phyloP scores from a whole-genome alignment of 2,329 filamentous ascomycete species.

The Colletotrichum musicola region DNA sequence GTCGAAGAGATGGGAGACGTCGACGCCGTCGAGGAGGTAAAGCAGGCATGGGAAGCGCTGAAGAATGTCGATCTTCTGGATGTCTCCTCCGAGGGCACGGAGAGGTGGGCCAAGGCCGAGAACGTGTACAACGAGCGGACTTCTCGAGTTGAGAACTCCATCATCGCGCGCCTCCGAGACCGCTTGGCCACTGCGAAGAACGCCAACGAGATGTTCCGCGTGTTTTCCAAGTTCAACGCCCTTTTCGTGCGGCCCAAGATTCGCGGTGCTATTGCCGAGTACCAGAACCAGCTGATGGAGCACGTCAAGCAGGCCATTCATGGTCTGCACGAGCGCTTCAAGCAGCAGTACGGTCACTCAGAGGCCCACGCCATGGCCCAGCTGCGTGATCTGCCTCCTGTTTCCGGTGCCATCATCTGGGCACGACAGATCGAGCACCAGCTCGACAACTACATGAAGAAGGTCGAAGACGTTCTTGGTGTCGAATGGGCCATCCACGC shows the following conservation, averaged over 20 bases:
- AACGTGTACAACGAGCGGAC: slow-evolving; percentile 98
- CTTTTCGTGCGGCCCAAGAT: slow-evolving; percentile 99
- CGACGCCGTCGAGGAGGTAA: slow-evolving; percentile 95
- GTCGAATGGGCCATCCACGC: slow-evolving; percentile 94
- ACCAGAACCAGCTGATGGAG: slow-evolving; percentile 97
- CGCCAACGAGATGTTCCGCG: slow-evolving; percentile 99
- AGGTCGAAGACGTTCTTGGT: slow-evolving; percentile 97
- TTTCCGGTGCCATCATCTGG: slow-evolving; percentile 98
- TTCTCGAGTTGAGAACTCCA: slow-evolving; percentile 97
- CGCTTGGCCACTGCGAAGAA: slow-evolving; percentile 95
- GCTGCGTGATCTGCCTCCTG: slow-evolving; percentile 92
- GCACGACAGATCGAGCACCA: slow-evolving; percentile 97
- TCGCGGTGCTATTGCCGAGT: slow-evolving; percentile 95
- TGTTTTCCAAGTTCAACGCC: slow-evolving; percentile 99
- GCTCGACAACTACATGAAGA: slow-evolving; percentile 96
- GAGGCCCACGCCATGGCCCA: slow-evolving; percentile 99
- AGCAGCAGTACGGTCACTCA: slow-evolving; percentile 98
- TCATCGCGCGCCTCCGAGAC: slow-evolving; percentile 93
- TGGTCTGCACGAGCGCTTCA: slow-evolving; percentile 94
- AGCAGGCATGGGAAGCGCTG: slow-evolving; percentile 92
- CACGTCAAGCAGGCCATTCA: slow-evolving; percentile 98
- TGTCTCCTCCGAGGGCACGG: slow-evolving; percentile 89
- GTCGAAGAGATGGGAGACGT: slow-evolving; percentile 97
- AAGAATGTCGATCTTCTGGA: slow-evolving; percentile 97
- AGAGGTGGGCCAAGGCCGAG: slow-evolving; percentile 93